phyloP scores from a whole-genome alignment of 345 rosid species.

The Carallia pectinifolia region DNA sequence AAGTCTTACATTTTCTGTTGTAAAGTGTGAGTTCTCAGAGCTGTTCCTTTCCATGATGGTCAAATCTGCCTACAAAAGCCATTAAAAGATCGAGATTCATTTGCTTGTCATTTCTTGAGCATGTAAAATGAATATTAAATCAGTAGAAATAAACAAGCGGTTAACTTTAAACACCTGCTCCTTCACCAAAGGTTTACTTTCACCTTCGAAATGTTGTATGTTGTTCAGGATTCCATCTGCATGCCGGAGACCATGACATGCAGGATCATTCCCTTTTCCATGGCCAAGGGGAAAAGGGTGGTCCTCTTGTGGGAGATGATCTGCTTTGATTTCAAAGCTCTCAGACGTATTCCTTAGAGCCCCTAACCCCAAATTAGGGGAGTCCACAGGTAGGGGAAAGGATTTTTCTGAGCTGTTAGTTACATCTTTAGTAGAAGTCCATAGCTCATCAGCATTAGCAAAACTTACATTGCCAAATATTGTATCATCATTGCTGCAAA shows the following conservation, averaged over 20 bases:
- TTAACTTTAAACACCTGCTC: constrained; percentile 54
- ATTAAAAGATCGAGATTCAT: constrained; percentile 4
- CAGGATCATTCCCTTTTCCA: constrained; percentile 39
- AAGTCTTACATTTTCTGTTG: constrained; percentile 23
- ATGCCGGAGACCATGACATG: constrained; percentile 39
- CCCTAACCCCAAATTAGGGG: constrained; percentile 50
- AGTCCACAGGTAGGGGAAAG: constrained; percentile 44
- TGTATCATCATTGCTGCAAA: constrained; percentile 94
- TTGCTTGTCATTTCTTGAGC: constrained; percentile 2
- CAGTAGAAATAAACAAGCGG: not conserved
- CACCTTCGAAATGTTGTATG: constrained; percentile 36
- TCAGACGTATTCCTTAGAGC: constrained; percentile 36
- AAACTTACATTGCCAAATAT: constrained; percentile 73
- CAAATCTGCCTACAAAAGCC: constrained; percentile 31
- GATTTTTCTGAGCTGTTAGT: constrained; percentile 49
- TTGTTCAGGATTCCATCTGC: constrained; percentile 21
- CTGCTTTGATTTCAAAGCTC: constrained; percentile 39
- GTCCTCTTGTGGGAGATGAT: constrained; percentile 51
- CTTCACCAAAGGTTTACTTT: constrained; percentile 26
- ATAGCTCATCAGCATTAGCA: constrained; percentile 63
- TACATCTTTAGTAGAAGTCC: constrained; percentile 70
- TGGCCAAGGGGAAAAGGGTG: constrained; percentile 36
- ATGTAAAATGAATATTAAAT: constrained; percentile 3
- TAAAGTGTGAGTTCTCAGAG: constrained; percentile 23
- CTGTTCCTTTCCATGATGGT: constrained; percentile 24